Percentiles rank a stretch among this genome's conserved stretches.
Conservation (phyloP, 306 rosid genomes). For the Betula pendula region DNA sequence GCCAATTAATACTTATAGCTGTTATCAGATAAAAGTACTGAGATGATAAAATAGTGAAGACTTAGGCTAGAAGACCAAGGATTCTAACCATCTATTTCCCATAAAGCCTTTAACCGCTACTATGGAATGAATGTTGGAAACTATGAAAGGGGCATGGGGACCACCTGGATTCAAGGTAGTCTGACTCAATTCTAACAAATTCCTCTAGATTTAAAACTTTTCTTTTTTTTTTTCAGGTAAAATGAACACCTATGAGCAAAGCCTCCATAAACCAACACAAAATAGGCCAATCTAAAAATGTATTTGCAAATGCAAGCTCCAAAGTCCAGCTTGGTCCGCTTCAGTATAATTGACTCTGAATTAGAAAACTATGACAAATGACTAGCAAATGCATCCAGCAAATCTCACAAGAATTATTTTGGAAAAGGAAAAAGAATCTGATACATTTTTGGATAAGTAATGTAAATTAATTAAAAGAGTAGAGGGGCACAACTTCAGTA, state of each 20-base stretch:
- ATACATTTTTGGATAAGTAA: too few species aligned
- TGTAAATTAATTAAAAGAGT: too few species aligned
- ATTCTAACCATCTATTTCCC: neutral
- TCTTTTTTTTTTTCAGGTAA: neutral
- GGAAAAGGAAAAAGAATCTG: neutral
- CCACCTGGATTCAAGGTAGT: neutral
- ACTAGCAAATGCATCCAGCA: neutral
- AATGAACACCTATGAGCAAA: neutral
- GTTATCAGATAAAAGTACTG: neutral
- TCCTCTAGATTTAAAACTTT: neutral
- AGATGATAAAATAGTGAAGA: neutral
- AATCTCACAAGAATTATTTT: neutral
- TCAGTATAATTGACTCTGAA: neutral
- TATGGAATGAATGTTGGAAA: neutral
- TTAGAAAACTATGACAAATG: neutral
- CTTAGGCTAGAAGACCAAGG: neutral
- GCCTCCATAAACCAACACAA: neutral
- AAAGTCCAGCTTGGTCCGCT: too few species aligned
- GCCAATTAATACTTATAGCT: neutral
- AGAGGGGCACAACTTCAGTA: too few species aligned
- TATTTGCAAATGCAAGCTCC: neutral
- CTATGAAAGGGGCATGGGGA: neutral
- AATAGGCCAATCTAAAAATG: neutral
- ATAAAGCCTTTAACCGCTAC: neutral
- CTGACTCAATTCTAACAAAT: neutral